A percentile compares a stretch with the other conserved stretches of the same genome.
These are phyloP conservation scores for Apiospora koreana DNA, from an alignment of 2,329 filamentous ascomycete genomes.

Conservation along the genomic window DNA sequence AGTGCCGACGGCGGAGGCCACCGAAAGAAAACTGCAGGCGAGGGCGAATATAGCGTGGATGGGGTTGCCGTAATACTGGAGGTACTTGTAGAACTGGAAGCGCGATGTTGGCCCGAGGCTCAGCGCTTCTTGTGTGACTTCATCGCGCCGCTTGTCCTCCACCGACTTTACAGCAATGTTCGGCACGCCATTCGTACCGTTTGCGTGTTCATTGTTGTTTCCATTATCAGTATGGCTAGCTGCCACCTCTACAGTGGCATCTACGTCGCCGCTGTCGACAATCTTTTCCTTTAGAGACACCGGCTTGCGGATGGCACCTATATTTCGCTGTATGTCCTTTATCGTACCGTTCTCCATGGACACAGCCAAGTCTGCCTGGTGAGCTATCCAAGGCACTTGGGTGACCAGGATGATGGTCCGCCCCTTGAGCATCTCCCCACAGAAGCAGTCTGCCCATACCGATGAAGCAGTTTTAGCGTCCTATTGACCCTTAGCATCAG, in stretches of 20 bases:
- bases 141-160: conserved; percentile 38
- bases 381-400: conserved; percentile 54
- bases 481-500: neutral
- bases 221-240: conserved; percentile 21
- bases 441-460: conserved; percentile 60
- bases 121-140: conserved; percentile 50
- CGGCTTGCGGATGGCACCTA: conserved; percentile 46
- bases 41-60: conserved; percentile 43
- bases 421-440: conserved; percentile 52
- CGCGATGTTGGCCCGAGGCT: conserved; percentile 47
- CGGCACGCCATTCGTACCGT: conserved; percentile 19
- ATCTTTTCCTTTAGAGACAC: conserved; percentile 43
- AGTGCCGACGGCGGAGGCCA: conserved; percentile 43
- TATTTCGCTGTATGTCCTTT: conserved; percentile 42
- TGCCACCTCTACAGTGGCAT: conserved; percentile 28
- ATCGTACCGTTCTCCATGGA: conserved; percentile 48
- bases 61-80: conserved; percentile 51
- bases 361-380: conserved; percentile 50
- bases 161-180: conserved; percentile 32
- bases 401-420: conserved; percentile 60
- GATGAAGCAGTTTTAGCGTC: conserved; percentile 59
- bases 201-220: conserved; percentile 19
- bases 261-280: conserved; percentile 36
- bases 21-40: conserved; percentile 40
- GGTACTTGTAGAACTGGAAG: conserved; percentile 50